Percentiles rank a stretch among this genome's conserved stretches.
phyloP scores from a whole-genome alignment of 1,284 basidiomycete species.

The Marasmius oreades region DNA sequence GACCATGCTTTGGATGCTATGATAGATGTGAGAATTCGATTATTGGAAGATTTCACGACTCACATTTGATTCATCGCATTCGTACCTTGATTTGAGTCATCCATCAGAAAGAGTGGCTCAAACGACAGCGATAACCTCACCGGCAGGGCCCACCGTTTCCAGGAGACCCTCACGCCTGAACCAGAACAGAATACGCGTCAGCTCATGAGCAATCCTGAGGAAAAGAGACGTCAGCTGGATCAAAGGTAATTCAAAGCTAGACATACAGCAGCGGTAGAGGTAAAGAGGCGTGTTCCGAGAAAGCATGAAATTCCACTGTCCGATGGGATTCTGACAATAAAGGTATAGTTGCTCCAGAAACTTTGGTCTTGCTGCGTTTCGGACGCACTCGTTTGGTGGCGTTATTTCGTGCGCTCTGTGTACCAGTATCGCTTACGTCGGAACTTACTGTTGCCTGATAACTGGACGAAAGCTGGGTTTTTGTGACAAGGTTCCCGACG shows the following conservation, averaged over 20 bases:
- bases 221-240: constrained; percentile 18
- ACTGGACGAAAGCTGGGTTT: constrained; percentile 25
- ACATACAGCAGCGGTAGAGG: constrained; percentile 70
- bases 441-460: constrained; percentile 37
- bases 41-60: constrained; percentile 18
- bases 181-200: constrained; percentile 62
- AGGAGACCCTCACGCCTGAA: constrained; percentile 77
- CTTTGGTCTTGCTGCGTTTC: constrained; percentile 60
- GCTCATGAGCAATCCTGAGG: constrained; percentile 75
- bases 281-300: constrained; percentile 51
- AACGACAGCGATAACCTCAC: constrained; percentile 32
- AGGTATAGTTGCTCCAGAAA: constrained; percentile 47
- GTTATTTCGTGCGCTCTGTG: constrained; percentile 37
- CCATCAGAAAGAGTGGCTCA: constrained; percentile 3
- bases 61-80: constrained; percentile 73
- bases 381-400: constrained; percentile 66
- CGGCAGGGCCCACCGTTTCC: constrained; percentile 82
- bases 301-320: constrained; percentile 59
- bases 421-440: constrained; percentile 28
- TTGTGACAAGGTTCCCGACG: constrained; percentile 34
- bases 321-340: constrained; percentile 52
- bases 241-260: constrained; percentile 3
- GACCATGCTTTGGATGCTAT: constrained; percentile 73
- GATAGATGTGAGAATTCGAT: constrained; percentile 4
- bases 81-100: constrained; percentile 41